Conservation (phyloP, 1,139 yeast genomes). For the Zygosaccharomyces pseudobailii region DNA sequence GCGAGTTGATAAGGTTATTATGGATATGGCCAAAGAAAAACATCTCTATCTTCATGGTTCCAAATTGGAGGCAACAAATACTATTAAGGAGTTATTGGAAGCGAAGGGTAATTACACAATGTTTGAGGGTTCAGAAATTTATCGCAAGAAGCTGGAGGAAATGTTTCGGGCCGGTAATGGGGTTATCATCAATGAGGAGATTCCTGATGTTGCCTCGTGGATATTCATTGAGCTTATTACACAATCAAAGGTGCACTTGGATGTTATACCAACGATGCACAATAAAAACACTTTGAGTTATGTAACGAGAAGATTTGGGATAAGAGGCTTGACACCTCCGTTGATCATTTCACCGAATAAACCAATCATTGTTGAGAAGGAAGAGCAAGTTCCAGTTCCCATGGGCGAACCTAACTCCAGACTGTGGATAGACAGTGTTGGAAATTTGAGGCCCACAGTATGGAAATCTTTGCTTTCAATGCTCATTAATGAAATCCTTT, state of each 20-base stretch:
- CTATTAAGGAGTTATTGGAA: slow-evolving; percentile 22
- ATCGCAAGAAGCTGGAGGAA: slow-evolving; percentile 17
- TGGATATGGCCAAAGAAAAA: slow-evolving; percentile 34
- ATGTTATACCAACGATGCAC: slow-evolving; percentile 22
- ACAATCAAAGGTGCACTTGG: slow-evolving; percentile 14
- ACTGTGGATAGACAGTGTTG: slow-evolving; percentile 68
- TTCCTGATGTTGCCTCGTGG: slow-evolving; percentile 26
- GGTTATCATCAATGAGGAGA: slow-evolving; percentile 27
- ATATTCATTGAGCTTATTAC: slow-evolving; percentile 26
- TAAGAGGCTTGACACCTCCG: slow-evolving; percentile 31
- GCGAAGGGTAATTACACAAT: slow-evolving; percentile 20
- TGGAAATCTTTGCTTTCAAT: slow-evolving; percentile 56
- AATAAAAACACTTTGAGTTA: slow-evolving; percentile 26
- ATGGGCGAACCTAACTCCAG: slow-evolving; percentile 58
- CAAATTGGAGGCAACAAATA: slow-evolving; percentile 26
- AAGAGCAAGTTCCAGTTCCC: slow-evolving; percentile 38
- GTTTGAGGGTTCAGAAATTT: slow-evolving; percentile 19
- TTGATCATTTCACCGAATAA: slow-evolving; percentile 15
- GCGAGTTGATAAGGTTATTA: slow-evolving; percentile 28
- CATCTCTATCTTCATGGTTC: slow-evolving; percentile 29
- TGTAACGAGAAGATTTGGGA: slow-evolving; percentile 32
- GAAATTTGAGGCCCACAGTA: slow-evolving; percentile 51
- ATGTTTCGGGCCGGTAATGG: slow-evolving; percentile 24
- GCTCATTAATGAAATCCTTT: slow-evolving; percentile 47
- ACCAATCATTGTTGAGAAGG: slow-evolving; percentile 2